Base-by-base conservation (phyloP, 2,329 filamentous ascomycete species). In the Zelopaecilomyces penicillatus region DNA sequence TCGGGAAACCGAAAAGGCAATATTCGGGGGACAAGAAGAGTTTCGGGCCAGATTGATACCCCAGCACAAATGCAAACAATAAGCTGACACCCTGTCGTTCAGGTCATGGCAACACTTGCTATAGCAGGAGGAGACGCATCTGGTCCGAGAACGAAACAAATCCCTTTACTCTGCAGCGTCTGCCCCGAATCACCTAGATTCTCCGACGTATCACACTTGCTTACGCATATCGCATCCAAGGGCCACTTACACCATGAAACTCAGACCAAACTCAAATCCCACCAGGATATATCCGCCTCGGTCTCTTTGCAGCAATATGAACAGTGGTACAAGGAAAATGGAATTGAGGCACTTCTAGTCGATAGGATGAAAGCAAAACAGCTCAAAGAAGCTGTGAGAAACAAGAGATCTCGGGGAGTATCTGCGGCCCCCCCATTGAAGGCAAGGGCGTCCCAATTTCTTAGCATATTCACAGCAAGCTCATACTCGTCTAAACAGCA, bases 141-240 rank as follows among this genome's bases (percentile, higher is more conserved):
- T 31, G 54, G 46, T 49, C 51, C 55, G 32, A 45, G 48, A 8
- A 60, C 49, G 50, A 60, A 54, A 46, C 54, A 61, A 39, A 82
- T 89, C 47, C 80, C 85, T 45, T 78, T 96, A 40, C 68, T 80
- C 54, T 97, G 91, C 77, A 82, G 75, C 57, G 83, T 95, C 54
- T 97, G 91, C 62, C 83, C 85, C 32, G 87, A 83, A 53, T 76
- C 76, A 49, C 87, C 87, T 34, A 77, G 68, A 30, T 96, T 96
- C 67, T 95, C 88, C 45, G 91, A 97, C 64, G 74, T 89, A 37
- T 95, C 90, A 31, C 91, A 96, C 64, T 73, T 96, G 33, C 78
- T 97, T 59, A 97, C 91, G 9, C 91, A 97, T 60, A 80, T 96
- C 50, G 81, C 85, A 48, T 96, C 90, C 52, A 96, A 96, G 62